Evolutionary conservation across 768 basidiomycete species (phyloP).

Genomic region (Kwoniella bestiolae): DNA sequence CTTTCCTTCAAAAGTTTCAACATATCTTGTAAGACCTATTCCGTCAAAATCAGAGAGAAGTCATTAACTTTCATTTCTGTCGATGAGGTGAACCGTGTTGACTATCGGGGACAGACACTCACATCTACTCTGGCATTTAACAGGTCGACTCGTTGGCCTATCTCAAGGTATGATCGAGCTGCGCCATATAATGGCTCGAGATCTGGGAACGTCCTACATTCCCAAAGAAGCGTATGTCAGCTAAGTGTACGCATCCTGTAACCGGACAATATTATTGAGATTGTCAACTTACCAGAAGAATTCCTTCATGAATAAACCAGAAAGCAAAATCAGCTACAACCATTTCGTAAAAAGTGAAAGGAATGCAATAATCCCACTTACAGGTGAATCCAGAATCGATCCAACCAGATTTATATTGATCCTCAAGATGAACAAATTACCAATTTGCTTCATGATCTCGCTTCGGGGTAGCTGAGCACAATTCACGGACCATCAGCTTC

Average conservation of each 20-base stretch:
- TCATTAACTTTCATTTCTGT: not conserved
- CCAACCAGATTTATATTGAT: constrained; percentile 96
- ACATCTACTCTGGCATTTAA: constrained; percentile 93
- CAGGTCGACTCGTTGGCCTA: constrained; percentile 88
- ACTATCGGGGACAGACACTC: too few relatives aligned
- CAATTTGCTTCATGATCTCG: constrained; percentile 98
- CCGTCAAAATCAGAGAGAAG: not conserved
- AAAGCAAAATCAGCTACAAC: constrained; percentile 9
- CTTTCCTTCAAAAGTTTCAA: constrained; percentile 92
- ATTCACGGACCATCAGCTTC: too few relatives aligned
- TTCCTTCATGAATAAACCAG: constrained; percentile 64
- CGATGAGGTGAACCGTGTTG: too few relatives aligned
- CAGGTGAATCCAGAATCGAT: constrained; percentile 93
- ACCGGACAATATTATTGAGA: too few relatives aligned
- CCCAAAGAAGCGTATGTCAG: not conserved
- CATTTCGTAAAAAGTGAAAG: constrained; percentile 12
- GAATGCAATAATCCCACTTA: too few relatives aligned
- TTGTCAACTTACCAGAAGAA: constrained; percentile 81
- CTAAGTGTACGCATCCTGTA: too few relatives aligned
- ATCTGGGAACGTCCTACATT: constrained; percentile 81
- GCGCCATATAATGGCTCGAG: constrained; percentile 93
- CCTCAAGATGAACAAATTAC: constrained; percentile 86
- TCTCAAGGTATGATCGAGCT: constrained; percentile 89
- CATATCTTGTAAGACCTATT: constrained; percentile 93
- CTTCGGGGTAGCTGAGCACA: constrained; percentile 60